Percentiles rank a stretch among this genome's conserved stretches.
phyloP scores from a whole-genome alignment of 2,329 filamentous ascomycete genomes.

The Penicillium sp. region DNA sequence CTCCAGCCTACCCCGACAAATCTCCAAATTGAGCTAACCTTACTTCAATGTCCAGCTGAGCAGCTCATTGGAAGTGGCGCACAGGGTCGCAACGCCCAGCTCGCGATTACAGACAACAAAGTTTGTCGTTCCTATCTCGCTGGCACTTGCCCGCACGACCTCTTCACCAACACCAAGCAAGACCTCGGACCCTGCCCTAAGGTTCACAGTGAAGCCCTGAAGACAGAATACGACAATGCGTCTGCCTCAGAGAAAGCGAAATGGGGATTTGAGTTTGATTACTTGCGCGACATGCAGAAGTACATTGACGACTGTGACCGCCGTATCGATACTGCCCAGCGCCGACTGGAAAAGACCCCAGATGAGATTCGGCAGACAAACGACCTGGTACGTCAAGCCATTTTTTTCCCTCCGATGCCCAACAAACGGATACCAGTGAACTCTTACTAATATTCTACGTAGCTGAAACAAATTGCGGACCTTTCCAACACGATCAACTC shows the following conservation, averaged over 20 bases:
- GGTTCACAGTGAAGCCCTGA: constrained; percentile 82
- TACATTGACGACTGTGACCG: constrained; percentile 97
- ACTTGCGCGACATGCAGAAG: constrained; percentile 91
- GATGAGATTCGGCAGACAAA: constrained; percentile 98
- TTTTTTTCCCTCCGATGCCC: neutral
- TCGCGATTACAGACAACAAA: constrained; percentile 86
- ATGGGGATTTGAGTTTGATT: constrained; percentile 93
- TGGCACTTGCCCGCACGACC: constrained; percentile 94
- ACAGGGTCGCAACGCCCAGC: constrained; percentile 71
- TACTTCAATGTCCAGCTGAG: constrained; percentile 42
- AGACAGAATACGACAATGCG: constrained; percentile 80
- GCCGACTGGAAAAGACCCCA: constrained; percentile 90
- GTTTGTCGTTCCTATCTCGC: constrained; percentile 92
- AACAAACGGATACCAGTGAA: no score
- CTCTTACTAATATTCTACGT: neutral
- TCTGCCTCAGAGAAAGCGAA: constrained; percentile 69
- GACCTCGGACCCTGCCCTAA: constrained; percentile 88
- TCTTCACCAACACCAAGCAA: constrained; percentile 99
- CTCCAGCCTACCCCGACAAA: constrained; percentile 8
- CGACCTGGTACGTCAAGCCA: constrained; percentile 57
- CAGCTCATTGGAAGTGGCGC: constrained; percentile 77
- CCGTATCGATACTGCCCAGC: constrained; percentile 85
- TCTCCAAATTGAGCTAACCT: constrained; percentile 27
- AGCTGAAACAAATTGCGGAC: constrained; percentile 82
- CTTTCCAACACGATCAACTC: constrained; percentile 74